These are phyloP conservation scores for Podaxis sp. DNA, from an alignment of 768 basidiomycete species.

Conservation along the genomic window DNA sequence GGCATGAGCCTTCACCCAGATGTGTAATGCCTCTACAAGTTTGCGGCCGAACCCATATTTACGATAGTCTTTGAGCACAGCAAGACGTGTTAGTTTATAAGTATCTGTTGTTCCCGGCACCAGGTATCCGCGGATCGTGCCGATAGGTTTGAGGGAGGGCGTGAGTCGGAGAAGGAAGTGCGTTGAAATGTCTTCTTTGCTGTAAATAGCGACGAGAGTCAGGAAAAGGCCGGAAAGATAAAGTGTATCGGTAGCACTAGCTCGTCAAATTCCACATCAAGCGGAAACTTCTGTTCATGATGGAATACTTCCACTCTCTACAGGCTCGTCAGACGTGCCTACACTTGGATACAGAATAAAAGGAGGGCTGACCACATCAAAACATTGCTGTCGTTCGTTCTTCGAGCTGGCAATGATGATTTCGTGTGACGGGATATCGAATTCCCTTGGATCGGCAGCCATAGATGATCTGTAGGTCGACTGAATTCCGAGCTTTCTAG, in stretches of 20 bases:
- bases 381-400: constrained; percentile 60
- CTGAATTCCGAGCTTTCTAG: background rate
- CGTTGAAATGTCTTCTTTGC: constrained; percentile 56
- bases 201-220: constrained; percentile 22
- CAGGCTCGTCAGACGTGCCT: background rate
- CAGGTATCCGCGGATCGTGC: constrained; percentile 58
- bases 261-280: constrained; percentile 76
- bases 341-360: background rate
- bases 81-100: constrained; percentile 74
- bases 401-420: constrained; percentile 45
- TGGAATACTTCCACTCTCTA: constrained; percentile 55
- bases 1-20: constrained; percentile 50
- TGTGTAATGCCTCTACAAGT: constrained; percentile 60
- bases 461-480: background rate
- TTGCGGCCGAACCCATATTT: constrained; percentile 57
- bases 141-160: constrained; percentile 58
- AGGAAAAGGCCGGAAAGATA: constrained; percentile 5
- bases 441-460: background rate
- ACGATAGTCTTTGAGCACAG: constrained; percentile 64
- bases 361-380: constrained; percentile 40
- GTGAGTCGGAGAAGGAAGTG: constrained; percentile 71
- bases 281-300: constrained; percentile 64
- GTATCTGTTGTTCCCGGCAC: constrained; percentile 31
- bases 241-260: constrained; percentile 26
- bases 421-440: constrained; percentile 44